Base-by-base conservation (phyloP, 345 rosid genomes). In the Limnanthes douglasii region DNA sequence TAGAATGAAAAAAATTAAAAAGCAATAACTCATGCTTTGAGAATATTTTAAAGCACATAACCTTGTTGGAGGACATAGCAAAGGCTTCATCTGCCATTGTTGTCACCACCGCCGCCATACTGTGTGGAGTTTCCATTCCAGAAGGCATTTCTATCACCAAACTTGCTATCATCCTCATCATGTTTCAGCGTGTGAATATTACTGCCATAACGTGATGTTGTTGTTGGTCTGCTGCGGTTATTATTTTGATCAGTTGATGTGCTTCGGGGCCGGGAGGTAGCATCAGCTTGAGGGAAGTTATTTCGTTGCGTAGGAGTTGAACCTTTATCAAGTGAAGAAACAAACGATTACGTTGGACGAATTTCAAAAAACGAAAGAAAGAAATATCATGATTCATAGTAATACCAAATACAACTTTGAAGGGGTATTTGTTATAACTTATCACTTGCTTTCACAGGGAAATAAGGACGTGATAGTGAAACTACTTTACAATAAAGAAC, bases 81-180 rank as follows among this genome's bases (percentile, higher is more conserved):
- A 2, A 14, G 24, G 16, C 21, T 28, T 52, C 45, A 66, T 45
- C 41, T 64, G 49, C 55, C 68, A 30, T 68, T 63, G 9, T 21
- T 54, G 26, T 56, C 53, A 31, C 61, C 61, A 1, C 94, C n/a
- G 22, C 86, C 70, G 1, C 94, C 94, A 24, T 70, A 86, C 48
- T 86, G 70, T 8, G 96, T 81, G 2, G 94, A 81, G 43, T 86
- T 86, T 49, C 94, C 96, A 26, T 86, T 86, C 96, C 96, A 78
- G 48, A 68, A 86, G 15, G 84, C 17, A 39, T 86, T 86, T 46
- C 77, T 69, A 21, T 51, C 92, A 11, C 32, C 54, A 48, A 72
- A 74, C n/a, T 46, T 61, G 14, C 37, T 21, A 33, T 78, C 95
- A 41, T 86, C 73, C 34, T 73, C 93, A 16, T 80, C 75, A 1